Evolutionary conservation across 345 rosid species (phyloP), one percentile per base, ranked within the genome.

Genomic region (Eutrema heterophyllum): DNA sequence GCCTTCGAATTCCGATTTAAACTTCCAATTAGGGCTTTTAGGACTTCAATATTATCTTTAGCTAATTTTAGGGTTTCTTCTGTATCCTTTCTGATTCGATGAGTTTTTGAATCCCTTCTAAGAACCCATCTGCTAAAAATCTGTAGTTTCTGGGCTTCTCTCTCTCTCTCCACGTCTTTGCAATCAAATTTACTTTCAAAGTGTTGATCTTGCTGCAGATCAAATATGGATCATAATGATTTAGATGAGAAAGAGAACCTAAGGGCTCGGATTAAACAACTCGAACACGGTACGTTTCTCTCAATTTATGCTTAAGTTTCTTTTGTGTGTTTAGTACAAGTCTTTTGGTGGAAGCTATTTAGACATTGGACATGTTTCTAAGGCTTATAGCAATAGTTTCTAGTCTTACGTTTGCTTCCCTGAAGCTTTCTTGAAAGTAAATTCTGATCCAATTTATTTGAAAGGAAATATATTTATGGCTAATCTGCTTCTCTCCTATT

Each of bases 201-300:
- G 61, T 70, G 12, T 35, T 35, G 16, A 59, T 61, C 33, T 21
- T 61, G 46, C n/a, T 59, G 49, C 73, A 68, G 68, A 53, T 58
- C 73, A 67, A 79, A 29, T 10, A 95, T 95, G 99, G 96, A 86
- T 65, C 80, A 41, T 21, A 73, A 21, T 21, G 24, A 43, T 73
- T 62, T 69, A n/a, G 73, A 70, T 49, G 85, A 81, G 56, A 81
- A 71, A 40, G 91, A 84, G 76, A 67, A 80, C 2, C 73, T 85
- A 65, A 40, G 79, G 70, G 84, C 83, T 79, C 97, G 92, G 52
- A 84, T 95, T 60, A 82, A 85, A 62, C 97, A 89, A 64, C 69
- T 95, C 30, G 99, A 92, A 73, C 82, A 72, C 35, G 99, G 97
- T 90, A 79, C 12, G 68, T 41, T 41, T 55, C 5, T 44, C 18